Evolutionary conservation across 129 eudicot genomes (phyloP).

Genomic region (Apium graveolens): DNA sequence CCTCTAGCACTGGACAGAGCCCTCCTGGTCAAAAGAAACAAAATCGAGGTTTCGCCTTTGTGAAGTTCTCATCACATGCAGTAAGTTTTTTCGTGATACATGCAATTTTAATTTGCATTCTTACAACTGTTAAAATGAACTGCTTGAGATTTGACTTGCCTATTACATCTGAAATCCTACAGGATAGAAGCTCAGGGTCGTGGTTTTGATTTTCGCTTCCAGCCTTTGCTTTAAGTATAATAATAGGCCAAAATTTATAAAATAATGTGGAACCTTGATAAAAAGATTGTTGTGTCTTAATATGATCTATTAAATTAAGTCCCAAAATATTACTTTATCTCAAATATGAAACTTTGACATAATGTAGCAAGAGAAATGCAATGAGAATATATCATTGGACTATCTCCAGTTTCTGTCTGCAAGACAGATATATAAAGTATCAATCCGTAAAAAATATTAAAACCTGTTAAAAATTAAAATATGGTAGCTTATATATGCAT

Average conservation of each 20-base stretch:
- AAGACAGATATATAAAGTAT: not conserved
- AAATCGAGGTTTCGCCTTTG: conserved; percentile 88
- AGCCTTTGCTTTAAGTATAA: conserved; percentile 25
- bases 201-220: conserved; percentile 48
- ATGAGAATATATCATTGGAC: not conserved
- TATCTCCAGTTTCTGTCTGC: not conserved
- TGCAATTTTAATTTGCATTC: not conserved
- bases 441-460: not conserved
- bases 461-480: not conserved
- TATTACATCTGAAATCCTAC: conserved; percentile 49
- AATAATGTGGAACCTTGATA: not conserved
- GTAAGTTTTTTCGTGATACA: conserved; percentile 31
- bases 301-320: not conserved
- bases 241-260: conserved; percentile 10
- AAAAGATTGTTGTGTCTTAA: not conserved
- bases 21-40: conserved; percentile 42
- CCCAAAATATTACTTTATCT: not conserved
- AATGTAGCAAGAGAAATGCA: not conserved
- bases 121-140: not conserved
- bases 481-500: not conserved
- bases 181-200: conserved; percentile 56
- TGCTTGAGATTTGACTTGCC: conserved; percentile 15
- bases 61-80: conserved; percentile 79
- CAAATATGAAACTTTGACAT: not conserved
- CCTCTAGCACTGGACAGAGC: conserved; percentile 30